Evolutionary conservation across 192 early-diverging fungal species (phyloP).

Genomic region (Endogone sp.): DNA sequence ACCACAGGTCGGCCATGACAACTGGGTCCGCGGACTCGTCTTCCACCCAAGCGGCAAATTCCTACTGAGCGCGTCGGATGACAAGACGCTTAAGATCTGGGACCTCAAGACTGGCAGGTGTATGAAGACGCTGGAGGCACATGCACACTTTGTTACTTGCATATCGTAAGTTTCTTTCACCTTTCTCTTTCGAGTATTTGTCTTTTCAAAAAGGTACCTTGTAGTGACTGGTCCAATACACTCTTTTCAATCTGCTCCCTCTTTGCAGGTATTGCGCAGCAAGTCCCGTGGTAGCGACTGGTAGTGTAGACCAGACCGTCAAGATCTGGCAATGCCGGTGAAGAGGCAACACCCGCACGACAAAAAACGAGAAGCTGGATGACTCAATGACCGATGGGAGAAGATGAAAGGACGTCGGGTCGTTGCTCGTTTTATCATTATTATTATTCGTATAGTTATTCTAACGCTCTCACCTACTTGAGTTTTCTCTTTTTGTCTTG

Average conservation of each 20-base stretch:
- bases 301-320: conserved; percentile 76
- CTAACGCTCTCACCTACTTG: no score
- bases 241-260: not conserved
- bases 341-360: conserved; percentile 6
- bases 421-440: not conserved
- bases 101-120: conserved; percentile 80
- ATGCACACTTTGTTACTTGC: conserved; percentile 86
- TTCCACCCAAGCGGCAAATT: conserved; percentile 83
- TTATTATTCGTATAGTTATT: no score
- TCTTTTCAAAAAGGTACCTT: not conserved
- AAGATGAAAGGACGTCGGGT: not conserved
- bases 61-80: conserved; percentile 81
- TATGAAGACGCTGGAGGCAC: conserved; percentile 79
- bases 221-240: not conserved
- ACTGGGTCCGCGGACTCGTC: conserved; percentile 85
- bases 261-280: conserved; percentile 39
- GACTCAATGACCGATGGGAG: not conserved
- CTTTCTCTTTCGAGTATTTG: no score
- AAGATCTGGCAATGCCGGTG: conserved; percentile 73
- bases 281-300: conserved; percentile 77
- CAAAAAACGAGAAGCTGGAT: conserved; percentile 1
- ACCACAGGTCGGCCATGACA: conserved; percentile 83
- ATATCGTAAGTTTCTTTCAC: conserved; percentile 51
- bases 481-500: not conserved
- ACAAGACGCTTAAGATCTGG: conserved; percentile 90